Evolutionary conservation across 2,329 filamentous ascomycete species (phyloP), one percentile per base, ranked within the genome.

Genomic region (Colletotrichum shisoi): DNA sequence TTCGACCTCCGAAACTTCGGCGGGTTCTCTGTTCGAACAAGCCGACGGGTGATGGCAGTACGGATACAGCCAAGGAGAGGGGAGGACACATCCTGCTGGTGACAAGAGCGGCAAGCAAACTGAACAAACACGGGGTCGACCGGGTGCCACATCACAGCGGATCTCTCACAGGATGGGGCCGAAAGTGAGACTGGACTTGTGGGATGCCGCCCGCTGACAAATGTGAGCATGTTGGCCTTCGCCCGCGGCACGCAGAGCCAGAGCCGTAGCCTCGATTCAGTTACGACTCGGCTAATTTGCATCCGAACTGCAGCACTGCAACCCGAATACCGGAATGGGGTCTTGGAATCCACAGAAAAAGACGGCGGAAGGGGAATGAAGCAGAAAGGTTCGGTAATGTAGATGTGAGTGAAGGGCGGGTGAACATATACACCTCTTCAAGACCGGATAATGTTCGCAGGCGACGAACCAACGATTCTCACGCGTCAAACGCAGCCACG

Each of bases 151-250:
- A 11, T 48, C 7, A 31, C 17, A 15, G 40, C 31, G 40, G 54
- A 48, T 21, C 31, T 31, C n/a, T 53, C 7, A 12, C 31, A 39
- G 4, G n/a, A 19, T 8, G 24, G 31, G 4, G 31, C 31, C 31
- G 31, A 34, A 2, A 34, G 31, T 9, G n/a, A 19, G 51, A 27
- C 49, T n/a, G 2, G n/a, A 21, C n/a, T 12, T n/a, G 27, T 19
- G 27, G 31, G 2, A 6, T 6, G 12, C n/a, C 21, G 6, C 34
- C 15, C 59, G 64, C 64, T 67, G 64, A 67, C 64, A 67, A 67
- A 67, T 67, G 40, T 21, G 7, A 57, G 31, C 8, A 53, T 24
- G 51, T n/a, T 44, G 15, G 21, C 34, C 5, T 39, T 37, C 13
- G 6, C 40, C 59, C 40, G 44, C 27, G 27, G 45, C 42, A 44